Conservation (phyloP, 371 early-diverging fungal genomes). For the Mucor velutinosus region DNA sequence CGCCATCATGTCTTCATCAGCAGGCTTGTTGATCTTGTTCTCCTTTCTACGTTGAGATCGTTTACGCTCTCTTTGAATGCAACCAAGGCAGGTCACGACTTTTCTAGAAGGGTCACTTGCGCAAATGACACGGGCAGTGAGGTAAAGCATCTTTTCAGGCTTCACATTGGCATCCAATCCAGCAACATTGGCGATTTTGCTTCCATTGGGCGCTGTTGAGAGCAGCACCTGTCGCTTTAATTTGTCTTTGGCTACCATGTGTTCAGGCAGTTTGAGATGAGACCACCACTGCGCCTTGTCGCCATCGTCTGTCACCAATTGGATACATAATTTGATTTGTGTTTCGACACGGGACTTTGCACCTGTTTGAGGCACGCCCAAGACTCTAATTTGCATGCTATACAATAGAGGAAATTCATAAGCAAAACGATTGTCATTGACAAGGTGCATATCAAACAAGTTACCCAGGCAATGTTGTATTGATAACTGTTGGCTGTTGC, state of each 20-base stretch:
- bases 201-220: background rate
- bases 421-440: too few species aligned
- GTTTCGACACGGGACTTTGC: conserved; percentile 88
- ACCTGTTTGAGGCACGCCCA: conserved; percentile 75
- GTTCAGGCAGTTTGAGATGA: conserved; percentile 71
- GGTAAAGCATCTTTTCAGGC: conserved; percentile 57
- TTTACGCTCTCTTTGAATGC: conserved; percentile 82
- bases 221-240: conserved; percentile 15
- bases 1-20: conserved; percentile 22
- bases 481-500: background rate
- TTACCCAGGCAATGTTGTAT: conserved; percentile 21
- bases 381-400: conserved; percentile 57
- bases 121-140: conserved; percentile 87
- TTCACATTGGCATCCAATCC: conserved; percentile 16
- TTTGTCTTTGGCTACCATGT: conserved; percentile 66
- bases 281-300: conserved; percentile 71
- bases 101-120: conserved; percentile 80
- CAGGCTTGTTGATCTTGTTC: conserved; percentile 26
- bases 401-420: too few species aligned
- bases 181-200: conserved; percentile 6
- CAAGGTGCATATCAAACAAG: background rate
- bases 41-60: conserved; percentile 59
- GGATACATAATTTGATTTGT: conserved; percentile 79
- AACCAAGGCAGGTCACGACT: conserved; percentile 83
- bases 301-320: conserved; percentile 63